Evolutionary conservation across 140 eudicot genomes (phyloP).

Genomic region (Ambrosia hybrid): DNA sequence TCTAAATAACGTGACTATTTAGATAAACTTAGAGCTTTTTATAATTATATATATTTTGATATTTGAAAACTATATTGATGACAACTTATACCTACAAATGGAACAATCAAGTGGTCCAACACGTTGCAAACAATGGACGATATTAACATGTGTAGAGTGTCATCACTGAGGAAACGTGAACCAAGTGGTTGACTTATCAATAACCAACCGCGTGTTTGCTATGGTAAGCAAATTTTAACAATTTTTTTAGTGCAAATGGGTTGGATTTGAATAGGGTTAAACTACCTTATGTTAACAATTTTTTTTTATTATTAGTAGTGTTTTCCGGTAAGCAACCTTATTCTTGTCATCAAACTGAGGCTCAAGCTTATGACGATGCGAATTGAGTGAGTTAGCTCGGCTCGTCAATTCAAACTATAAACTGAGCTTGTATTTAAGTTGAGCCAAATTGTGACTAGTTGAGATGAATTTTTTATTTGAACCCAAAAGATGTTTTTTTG

Average conservation of each 20-base stretch:
- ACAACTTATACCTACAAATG: constrained; percentile 10
- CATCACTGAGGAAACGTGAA: constrained; percentile 8
- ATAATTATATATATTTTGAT: constrained; percentile 3
- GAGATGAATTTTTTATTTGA: too few species aligned
- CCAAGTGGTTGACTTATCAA: neutral
- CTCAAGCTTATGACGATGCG: neutral
- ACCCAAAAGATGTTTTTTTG: too few species aligned
- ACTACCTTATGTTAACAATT: too few species aligned
- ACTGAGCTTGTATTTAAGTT: neutral
- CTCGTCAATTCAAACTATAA: neutral
- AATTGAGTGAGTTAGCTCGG: neutral
- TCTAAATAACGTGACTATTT: neutral
- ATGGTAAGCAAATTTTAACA: neutral
- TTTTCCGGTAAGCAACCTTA: neutral
- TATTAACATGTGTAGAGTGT: constrained; percentile 5
- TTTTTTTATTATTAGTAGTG: too few species aligned
- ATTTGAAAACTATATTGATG: constrained; percentile 1
- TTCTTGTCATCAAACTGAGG: neutral
- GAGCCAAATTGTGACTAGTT: neutral
- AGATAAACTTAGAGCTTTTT: neutral
- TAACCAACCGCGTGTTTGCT: constrained; percentile 4
- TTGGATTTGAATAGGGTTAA: too few species aligned
- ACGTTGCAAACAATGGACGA: constrained; percentile 17
- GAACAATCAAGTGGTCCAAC: constrained; percentile 20
- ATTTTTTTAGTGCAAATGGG: too few species aligned